Percentiles rank a stretch among this genome's conserved stretches.
phyloP scores from a whole-genome alignment of 2,329 filamentous ascomycete genomes.

The Venturia nashicola region DNA sequence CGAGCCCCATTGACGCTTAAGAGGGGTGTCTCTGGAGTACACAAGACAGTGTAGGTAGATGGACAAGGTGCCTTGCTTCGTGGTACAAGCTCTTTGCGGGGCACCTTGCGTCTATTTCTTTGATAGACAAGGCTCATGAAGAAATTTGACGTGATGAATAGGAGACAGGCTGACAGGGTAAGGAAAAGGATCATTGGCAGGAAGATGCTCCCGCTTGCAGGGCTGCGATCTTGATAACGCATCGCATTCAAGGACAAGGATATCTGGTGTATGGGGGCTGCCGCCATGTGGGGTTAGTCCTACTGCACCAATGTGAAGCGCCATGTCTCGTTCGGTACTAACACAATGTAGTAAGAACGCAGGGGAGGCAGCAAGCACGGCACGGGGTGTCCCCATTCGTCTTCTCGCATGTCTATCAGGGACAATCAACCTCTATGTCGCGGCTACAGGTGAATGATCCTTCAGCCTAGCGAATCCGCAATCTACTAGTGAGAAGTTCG shows the following conservation, averaged over 20 bases:
- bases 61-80: neutral
- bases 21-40: neutral
- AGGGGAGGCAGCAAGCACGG: neutral
- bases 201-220: neutral
- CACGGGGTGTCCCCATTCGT: neutral
- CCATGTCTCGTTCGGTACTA: neutral
- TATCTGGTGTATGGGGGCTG: neutral
- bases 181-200: neutral
- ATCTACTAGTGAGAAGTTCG: neutral
- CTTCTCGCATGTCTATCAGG: neutral
- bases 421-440: neutral
- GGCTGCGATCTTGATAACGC: neutral
- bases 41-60: neutral
- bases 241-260: neutral
- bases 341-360: neutral
- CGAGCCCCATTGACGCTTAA: neutral
- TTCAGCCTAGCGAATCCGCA: neutral
- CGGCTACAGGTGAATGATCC: neutral
- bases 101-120: neutral
- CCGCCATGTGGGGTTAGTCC: neutral
- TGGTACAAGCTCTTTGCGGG: neutral
- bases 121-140: neutral
- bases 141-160: neutral
- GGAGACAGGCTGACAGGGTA: neutral
- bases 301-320: neutral